Percentiles rank a stretch among this genome's conserved stretches.
phyloP scores from a whole-genome alignment of 176 grass and related monocot genomes.

The Musa itinerans region DNA sequence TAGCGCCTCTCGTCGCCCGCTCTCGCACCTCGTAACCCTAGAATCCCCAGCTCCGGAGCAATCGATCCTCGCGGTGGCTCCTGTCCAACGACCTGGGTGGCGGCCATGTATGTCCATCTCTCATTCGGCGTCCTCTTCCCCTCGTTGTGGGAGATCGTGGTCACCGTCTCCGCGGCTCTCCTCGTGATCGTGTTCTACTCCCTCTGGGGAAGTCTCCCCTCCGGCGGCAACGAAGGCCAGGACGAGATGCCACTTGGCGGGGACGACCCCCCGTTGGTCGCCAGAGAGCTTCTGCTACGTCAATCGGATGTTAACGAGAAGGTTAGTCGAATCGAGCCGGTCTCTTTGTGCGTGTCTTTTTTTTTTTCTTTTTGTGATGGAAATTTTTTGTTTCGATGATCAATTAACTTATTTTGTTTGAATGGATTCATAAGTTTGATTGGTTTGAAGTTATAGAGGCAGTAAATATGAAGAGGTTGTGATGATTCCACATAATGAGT shows the following conservation, averaged over 20 bases:
- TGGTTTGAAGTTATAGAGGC: background rate
- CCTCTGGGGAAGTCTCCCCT: constrained; percentile 33
- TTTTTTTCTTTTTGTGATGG: background rate
- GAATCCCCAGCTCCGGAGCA: constrained; percentile 30
- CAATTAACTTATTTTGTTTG: too few species aligned
- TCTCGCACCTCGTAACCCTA: background rate
- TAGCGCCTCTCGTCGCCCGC: background rate
- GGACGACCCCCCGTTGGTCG: background rate
- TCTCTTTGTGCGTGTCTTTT: background rate
- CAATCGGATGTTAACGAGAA: constrained; percentile 20
- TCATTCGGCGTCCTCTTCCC: constrained; percentile 52
- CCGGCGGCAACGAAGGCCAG: background rate
- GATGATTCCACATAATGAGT: too few species aligned
- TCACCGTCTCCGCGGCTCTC: constrained; percentile 51
- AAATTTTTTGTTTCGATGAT: background rate
- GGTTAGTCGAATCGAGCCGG: constrained; percentile 9
- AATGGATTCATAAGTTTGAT: background rate
- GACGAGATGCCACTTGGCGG: background rate
- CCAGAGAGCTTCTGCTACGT: constrained; percentile 4
- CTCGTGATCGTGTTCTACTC: constrained; percentile 55
- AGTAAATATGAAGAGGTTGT: too few species aligned
- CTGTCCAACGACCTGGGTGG: constrained; percentile 13
- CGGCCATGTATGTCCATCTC: background rate
- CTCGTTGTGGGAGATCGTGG: constrained; percentile 85
- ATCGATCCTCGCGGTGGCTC: background rate